Base-by-base conservation (phyloP, 2,329 filamentous ascomycete species). In the Pyricularia pennisetigena region DNA sequence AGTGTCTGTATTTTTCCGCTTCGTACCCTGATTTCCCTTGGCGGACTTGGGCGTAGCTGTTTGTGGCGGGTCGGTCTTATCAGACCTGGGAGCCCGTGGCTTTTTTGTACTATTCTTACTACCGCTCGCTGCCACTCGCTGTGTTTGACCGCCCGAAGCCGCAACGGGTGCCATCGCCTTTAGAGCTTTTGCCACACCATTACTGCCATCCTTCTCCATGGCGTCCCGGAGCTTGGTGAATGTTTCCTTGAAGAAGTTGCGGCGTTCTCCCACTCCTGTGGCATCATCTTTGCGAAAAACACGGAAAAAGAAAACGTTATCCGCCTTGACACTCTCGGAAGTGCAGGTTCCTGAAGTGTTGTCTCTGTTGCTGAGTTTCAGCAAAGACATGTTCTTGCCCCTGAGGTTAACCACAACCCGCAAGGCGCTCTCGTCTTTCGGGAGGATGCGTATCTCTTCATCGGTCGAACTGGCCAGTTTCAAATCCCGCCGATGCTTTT, bases 231-330 rank as follows among this genome's bases (percentile, higher is more conserved):
- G 30, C n/a, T 65, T 41, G 30, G 5, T 30, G n/a, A 65, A 24
- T 28, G 23, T 20, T 8, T 41, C 20, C n/a, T 9, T 65, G 9
- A 65, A 6, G 14, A 35, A 30, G n/a, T 0, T 26, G n/a, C 26
- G 30, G 2, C 63, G 63, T 14, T 30, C 63, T 5, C 24, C 24
- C 9, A 23, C 7, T 14, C 29, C 29, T 9, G 16, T 30, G 9
- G n/a, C 24, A 10, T 65, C 30, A 12, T 23, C 29, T 10, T 26
- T 29, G 32, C 30, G 32, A 14, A 66, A 66, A 35, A 24, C 6
- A 57, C 29, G 41, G 24, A 66, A 66, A 32, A 66, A 66, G 16
- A 66, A 66, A 49, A 66, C 41, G 23, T 57, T 24, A 2, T 66
- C 41, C 35, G 10, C 8, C 24, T 8, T 24, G 10, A 66, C 35